These are phyloP conservation scores for Neonothopanus nambi DNA, from an alignment of 1,284 basidiomycete species.

Conservation along the genomic window DNA sequence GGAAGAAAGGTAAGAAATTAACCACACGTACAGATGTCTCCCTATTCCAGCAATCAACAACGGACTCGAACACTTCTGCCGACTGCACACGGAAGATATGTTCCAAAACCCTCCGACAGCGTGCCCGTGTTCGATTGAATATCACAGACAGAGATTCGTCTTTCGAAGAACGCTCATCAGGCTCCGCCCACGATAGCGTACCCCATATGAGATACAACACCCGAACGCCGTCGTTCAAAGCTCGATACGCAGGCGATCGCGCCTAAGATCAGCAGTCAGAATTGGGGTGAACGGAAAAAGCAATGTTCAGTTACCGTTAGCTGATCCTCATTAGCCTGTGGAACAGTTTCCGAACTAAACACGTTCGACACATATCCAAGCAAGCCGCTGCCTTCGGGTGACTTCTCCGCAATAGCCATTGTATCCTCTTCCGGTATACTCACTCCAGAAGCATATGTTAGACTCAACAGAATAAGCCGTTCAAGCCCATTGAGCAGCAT, in stretches of 20 bases:
- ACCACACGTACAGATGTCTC: conserved; percentile 45
- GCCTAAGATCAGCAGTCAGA: conserved; percentile 40
- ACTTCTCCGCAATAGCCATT: conserved; percentile 47
- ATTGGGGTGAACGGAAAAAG: not conserved
- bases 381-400: conserved; percentile 61
- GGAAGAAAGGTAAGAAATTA: not conserved
- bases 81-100: conserved; percentile 83
- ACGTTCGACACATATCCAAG: conserved; percentile 82
- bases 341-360: conserved; percentile 62
- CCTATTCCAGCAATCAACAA: conserved; percentile 79
- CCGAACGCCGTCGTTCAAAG: conserved; percentile 70
- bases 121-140: conserved; percentile 60
- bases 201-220: conserved; percentile 73
- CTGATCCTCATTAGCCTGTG: conserved; percentile 51
- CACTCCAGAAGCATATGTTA: conserved; percentile 54
- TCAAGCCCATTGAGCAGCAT: conserved; percentile 86
- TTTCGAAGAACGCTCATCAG: conserved; percentile 48
- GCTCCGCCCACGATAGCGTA: conserved; percentile 51
- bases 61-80: conserved; percentile 78
- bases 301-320: conserved; percentile 45
- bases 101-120: conserved; percentile 81
- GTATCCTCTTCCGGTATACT: conserved; percentile 59
- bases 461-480: conserved; percentile 68
- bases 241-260: conserved; percentile 68
- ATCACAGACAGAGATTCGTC: conserved; percentile 70